These are phyloP conservation scores for Paramarasmius palmivorus DNA, from an alignment of 1,284 basidiomycete species.

Conservation along the genomic window DNA sequence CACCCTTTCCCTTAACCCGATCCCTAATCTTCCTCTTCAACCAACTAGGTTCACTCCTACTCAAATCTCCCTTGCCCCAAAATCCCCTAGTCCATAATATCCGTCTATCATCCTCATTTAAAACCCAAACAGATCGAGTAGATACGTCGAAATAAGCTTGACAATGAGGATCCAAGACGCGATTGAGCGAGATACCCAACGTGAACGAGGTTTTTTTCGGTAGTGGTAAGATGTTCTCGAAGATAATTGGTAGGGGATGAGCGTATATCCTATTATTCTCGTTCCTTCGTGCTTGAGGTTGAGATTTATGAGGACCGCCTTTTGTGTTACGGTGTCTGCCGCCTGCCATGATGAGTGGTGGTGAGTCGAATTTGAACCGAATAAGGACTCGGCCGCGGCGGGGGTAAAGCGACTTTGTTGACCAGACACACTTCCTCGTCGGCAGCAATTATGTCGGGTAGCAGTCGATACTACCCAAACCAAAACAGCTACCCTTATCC, in stretches of 20 bases:
- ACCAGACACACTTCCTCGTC: no score
- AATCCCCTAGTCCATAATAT: slow-evolving; percentile 90
- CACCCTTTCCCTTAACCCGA: slow-evolving; percentile 44
- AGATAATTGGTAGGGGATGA: slow-evolving; percentile 61
- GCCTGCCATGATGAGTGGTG: neutral
- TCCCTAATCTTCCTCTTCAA: slow-evolving; percentile 71
- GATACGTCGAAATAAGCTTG: slow-evolving; percentile 68
- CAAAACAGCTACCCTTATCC: no score
- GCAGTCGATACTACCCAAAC: no score
- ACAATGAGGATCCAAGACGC: slow-evolving; percentile 50
- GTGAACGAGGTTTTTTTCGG: slow-evolving; percentile 41
- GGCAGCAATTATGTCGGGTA: no score
- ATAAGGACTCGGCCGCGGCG: no score
- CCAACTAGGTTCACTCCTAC: slow-evolving; percentile 95
- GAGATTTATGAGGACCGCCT: slow-evolving; percentile 48
- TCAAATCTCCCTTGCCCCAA: slow-evolving; percentile 95
- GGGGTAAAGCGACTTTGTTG: no score
- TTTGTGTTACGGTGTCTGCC: slow-evolving; percentile 12
- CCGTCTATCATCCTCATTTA: slow-evolving; percentile 57
- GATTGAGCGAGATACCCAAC: slow-evolving; percentile 49
- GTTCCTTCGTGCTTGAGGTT: slow-evolving; percentile 45
- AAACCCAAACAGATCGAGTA: slow-evolving; percentile 83
- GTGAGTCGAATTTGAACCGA: no score
- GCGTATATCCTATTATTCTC: slow-evolving; percentile 71
- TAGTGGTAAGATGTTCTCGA: slow-evolving; percentile 45